Evolutionary conservation across 1,284 basidiomycete species (phyloP), one percentile per base, ranked within the genome.

Genomic region (Microbotryum silenes-acaulis): DNA sequence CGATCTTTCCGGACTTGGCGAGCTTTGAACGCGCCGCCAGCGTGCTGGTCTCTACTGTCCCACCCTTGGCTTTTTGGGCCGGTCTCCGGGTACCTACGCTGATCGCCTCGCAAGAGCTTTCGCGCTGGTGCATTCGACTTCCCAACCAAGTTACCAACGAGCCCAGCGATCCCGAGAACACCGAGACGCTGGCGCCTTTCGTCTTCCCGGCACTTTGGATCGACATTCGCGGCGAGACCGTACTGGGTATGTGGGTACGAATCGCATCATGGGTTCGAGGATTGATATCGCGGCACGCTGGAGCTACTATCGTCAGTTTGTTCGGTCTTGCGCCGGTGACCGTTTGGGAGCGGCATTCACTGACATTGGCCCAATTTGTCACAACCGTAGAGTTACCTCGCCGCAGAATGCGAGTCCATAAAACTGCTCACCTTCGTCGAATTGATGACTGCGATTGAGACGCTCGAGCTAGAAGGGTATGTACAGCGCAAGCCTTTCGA

Each of bases 61-160:
- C 82, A 37, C 84, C 85, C 5, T 77, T 84, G 60, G 71, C 86
- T 20, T 81, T 85, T 71, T 86, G 85, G 84, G 77, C 79, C 10
- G 88, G 88, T 16, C 87, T 86, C 71, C 77, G 79, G 44, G 72
- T 73, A 18, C 74, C 81, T 42, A 72, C 78, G n/a, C 73, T 88
- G 45, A 76, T 84, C 64, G 72, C 77, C 68, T 77, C 80, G 0
- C 74, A 76, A 5, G 79, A 81, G 70, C 75, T 83, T 66, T 71
- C 72, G 31, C 65, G 77, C 18, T 90, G 87, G 88, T 80, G 82
- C 1, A 81, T 83, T n/a, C 80, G 78, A 4, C 75, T 79, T 51
- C 48, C 54, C 20, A 27, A 25, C 1, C 20, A 29, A 42, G 37
- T 12, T 6, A 42, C 14, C 37, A 18, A 9, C 16, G 12, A 12